Percentiles rank a stretch among this genome's conserved stretches.
Conservation (phyloP, 805 yeast genomes). For the Saccharomycopsis babjevae region DNA sequence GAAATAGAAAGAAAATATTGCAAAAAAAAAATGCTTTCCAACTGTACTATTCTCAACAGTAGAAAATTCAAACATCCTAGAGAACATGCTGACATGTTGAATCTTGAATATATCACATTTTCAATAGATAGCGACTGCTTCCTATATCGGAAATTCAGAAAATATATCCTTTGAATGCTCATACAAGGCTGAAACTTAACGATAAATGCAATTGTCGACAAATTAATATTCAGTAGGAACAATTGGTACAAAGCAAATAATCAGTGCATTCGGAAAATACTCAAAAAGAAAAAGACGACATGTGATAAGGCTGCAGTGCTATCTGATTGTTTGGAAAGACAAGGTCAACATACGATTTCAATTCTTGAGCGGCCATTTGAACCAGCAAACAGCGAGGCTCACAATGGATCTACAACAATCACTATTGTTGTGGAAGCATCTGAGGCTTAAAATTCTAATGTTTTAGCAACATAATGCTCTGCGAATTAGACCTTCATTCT, state of each 20-base stretch:
- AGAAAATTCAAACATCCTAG: neutral
- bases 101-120: neutral
- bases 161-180: slow-evolving; percentile 4
- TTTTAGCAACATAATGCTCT: no score
- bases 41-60: neutral
- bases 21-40: neutral
- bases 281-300: neutral
- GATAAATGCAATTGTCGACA: slow-evolving; percentile 18
- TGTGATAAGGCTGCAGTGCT: neutral
- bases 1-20: neutral
- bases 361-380: no score
- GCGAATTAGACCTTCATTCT: no score
- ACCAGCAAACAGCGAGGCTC: no score
- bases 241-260: slow-evolving; percentile 18
- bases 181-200: slow-evolving; percentile 20
- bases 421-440: neutral
- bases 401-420: neutral
- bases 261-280: slow-evolving; percentile 8
- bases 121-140: neutral
- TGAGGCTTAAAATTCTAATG: no score
- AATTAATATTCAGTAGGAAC: slow-evolving; percentile 17
- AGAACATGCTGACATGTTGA: neutral
- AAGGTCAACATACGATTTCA: slow-evolving; percentile 1
- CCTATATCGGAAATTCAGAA: neutral
- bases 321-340: neutral